Evolutionary conservation across 805 yeast species (phyloP).

Genomic region (Yueomyces sp.): DNA sequence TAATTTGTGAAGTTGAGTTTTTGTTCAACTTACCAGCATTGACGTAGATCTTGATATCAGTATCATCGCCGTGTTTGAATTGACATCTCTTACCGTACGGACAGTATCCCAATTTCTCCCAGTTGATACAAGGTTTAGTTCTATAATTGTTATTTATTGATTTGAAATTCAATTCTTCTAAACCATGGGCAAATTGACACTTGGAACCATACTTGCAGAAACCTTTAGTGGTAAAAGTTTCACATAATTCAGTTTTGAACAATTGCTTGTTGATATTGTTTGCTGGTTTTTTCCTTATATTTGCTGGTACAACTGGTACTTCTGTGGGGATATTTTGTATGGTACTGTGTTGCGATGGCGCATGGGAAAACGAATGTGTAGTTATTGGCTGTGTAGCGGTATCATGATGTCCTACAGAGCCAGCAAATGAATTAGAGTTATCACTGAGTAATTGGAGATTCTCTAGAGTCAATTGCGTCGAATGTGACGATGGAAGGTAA

Average conservation of each 20-base stretch:
- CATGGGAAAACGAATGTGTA: neutral
- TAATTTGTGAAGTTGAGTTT: neutral
- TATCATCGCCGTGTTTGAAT: slow-evolving; percentile 59
- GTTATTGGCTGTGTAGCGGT: neutral
- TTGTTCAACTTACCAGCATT: slow-evolving; percentile 10
- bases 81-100: slow-evolving; percentile 87
- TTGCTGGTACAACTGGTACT: no score
- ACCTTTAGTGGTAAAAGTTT: slow-evolving; percentile 56
- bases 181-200: slow-evolving; percentile 93
- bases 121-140: slow-evolving; percentile 82
- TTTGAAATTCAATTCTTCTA: slow-evolving; percentile 55
- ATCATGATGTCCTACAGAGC: neutral
- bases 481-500: neutral
- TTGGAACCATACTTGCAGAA: slow-evolving; percentile 78
- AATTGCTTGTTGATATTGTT: slow-evolving; percentile 42
- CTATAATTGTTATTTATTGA: slow-evolving; percentile 68
- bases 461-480: neutral
- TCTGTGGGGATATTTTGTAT: no score
- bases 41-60: slow-evolving; percentile 18
- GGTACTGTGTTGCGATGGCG: neutral
- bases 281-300: no score
- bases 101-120: slow-evolving; percentile 71
- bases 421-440: neutral
- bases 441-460: neutral
- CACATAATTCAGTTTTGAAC: slow-evolving; percentile 85